Evolutionary conservation across 1,139 yeast species (phyloP).

Genomic region (Scheffersomyces lignicola): DNA sequence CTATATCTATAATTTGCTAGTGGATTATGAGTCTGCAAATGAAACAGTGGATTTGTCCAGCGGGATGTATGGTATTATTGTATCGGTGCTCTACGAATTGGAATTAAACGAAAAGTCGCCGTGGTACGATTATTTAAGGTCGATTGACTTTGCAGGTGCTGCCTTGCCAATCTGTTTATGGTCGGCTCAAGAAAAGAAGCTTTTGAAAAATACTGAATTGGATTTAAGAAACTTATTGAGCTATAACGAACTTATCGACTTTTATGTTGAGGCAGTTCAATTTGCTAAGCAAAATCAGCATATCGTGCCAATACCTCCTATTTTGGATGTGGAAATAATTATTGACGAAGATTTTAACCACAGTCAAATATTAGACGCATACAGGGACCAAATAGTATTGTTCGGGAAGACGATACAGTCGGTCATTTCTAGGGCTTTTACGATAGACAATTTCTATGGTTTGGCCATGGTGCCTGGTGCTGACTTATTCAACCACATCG

Average conservation of each 20-base stretch:
- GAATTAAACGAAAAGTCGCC: conserved; percentile 58
- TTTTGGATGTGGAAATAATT: conserved; percentile 23
- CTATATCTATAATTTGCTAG: conserved; percentile 64
- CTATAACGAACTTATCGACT: conserved; percentile 53
- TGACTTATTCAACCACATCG: conserved; percentile 78
- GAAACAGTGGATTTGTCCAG: conserved; percentile 32
- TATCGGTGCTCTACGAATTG: conserved; percentile 73
- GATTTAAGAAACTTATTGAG: conserved; percentile 65
- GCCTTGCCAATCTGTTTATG: conserved; percentile 63
- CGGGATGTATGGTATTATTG: conserved; percentile 66
- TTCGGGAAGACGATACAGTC: conserved; percentile 58
- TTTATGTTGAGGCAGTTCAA: conserved; percentile 50
- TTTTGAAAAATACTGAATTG: conserved; percentile 66
- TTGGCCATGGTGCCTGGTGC: conserved; percentile 88
- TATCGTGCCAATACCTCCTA: conserved; percentile 39
- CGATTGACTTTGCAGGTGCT: conserved; percentile 44
- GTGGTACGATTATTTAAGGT: conserved; percentile 66
- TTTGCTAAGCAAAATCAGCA: conserved; percentile 42
- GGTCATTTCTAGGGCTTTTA: conserved; percentile 77
- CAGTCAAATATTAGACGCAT: conserved; percentile 7
- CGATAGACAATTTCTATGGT: conserved; percentile 72
- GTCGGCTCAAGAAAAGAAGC: conserved; percentile 48
- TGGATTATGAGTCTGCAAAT: conserved; percentile 42
- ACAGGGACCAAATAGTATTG: conserved; percentile 23
- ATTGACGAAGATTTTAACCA: conserved; percentile 7